Percentiles rank a stretch among this genome's conserved stretches.
Evolutionary conservation across 192 early-diverging fungal species (phyloP).

Genomic region (Coemansia furcata): DNA sequence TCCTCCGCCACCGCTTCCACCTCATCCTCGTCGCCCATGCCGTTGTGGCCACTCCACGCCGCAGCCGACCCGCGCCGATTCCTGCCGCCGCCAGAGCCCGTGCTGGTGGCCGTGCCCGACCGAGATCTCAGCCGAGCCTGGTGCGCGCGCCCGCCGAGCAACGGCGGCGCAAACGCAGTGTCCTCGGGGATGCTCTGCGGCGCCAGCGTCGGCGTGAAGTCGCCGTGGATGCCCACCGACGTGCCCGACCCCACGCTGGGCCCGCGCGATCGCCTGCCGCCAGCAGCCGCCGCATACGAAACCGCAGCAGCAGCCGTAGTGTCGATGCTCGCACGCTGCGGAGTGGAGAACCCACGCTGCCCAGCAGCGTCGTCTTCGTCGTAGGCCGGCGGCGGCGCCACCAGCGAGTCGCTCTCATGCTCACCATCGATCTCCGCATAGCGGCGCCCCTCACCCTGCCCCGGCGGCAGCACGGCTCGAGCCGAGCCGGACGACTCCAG

Average conservation of each 20-base stretch:
- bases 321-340: slow-evolving; percentile 38
- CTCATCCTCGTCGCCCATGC: slow-evolving; percentile 2
- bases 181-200: slow-evolving; percentile 22
- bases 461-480: not conserved
- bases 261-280: slow-evolving; percentile 32
- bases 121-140: slow-evolving; percentile 16
- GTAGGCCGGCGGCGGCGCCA: not conserved
- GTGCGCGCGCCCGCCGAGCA: not conserved
- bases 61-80: slow-evolving; percentile 6
- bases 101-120: slow-evolving; percentile 39
- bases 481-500: slow-evolving; percentile 40
- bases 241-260: slow-evolving; percentile 37
- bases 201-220: slow-evolving; percentile 46
- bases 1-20: not conserved
- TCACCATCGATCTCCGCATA: not conserved
- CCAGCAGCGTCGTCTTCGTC: slow-evolving; percentile 17
- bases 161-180: not conserved
- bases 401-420: not conserved
- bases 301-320: slow-evolving; percentile 12
- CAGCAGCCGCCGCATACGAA: not conserved
- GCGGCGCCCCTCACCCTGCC: not conserved
- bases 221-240: slow-evolving; percentile 25
- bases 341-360: slow-evolving; percentile 33
- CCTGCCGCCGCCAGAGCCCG: slow-evolving; percentile 8
- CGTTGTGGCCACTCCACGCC: slow-evolving; percentile 2